Base-by-base conservation (phyloP, 2,329 filamentous ascomycete genomes). In the Acephala macrosclerotiorum region DNA sequence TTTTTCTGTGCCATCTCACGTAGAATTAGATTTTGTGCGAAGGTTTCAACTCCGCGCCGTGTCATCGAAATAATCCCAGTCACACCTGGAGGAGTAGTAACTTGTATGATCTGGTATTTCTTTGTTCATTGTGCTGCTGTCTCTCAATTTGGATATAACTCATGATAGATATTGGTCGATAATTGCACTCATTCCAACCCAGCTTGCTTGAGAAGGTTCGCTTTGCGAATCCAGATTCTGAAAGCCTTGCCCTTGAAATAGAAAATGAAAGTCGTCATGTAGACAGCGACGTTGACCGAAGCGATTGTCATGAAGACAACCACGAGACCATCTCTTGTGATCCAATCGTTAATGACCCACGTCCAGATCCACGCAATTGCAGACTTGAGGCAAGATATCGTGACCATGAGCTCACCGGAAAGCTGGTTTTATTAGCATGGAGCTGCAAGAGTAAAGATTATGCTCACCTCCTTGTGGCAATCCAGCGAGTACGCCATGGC, bases 281-380 rank as follows among this genome's bases (percentile, higher is more conserved):
- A 71, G 1, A 60, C 40, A n/a, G 53, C 66, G 2, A 63, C 67
- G 63, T 71, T 71, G 20, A 71, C 47, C 47, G 63, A 26, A 22
- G 66, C 65, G 45, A 69, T 67, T 11, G 47, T 61, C 65, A 72
- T 68, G 33, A 68, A 70, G 16, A 68, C 68, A 18, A 63, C 61
- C 4, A 69, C 36, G 33, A 67, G 47, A 2, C 70, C 70, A 62
- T 68, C 62, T 35, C 9, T 45, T 7, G 40, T 42, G 35, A 70
- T 65, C 65, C 65, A 71, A 58, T 71, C 70, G 60, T 72, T 72
- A 16, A 72, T 69, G 1, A 71, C 61, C 68, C 67, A 72, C 2
- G 70, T 71, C 67, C 73, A 76, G 6, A 74, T 74, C 75, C 74
- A 76, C 0, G 74, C 74, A 35, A 76, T 73, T 1, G 61, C 49